phyloP scores from a whole-genome alignment of 2,329 filamentous ascomycete genomes.

The Ophiostoma sp. region DNA sequence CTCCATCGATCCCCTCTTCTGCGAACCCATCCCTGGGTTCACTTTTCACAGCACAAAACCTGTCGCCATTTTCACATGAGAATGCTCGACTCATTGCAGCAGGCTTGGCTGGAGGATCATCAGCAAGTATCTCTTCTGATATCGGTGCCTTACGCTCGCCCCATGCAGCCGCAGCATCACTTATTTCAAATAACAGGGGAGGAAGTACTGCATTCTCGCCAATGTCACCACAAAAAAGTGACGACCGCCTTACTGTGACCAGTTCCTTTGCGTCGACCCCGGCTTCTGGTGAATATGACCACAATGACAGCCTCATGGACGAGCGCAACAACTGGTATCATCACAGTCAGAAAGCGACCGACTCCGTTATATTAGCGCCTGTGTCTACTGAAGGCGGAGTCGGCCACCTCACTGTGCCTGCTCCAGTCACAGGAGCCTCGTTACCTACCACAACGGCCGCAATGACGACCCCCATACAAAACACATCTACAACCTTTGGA shows the following conservation, averaged over 20 bases:
- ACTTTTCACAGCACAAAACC: not conserved
- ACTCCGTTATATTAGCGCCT: conserved; percentile 9
- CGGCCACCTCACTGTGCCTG: not conserved
- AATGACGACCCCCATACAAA: not conserved
- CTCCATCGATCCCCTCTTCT: conserved; percentile 9
- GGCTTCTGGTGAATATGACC: conserved; percentile 4
- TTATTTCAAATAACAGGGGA: not conserved
- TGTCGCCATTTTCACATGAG: not conserved
- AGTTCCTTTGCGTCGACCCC: conserved; percentile 23
- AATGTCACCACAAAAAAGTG: not conserved
- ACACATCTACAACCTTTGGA: not conserved
- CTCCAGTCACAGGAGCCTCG: not conserved
- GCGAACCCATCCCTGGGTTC: conserved; percentile 20
- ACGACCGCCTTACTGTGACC: conserved; percentile 6
- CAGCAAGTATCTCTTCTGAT: not conserved
- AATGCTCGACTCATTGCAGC: not conserved
- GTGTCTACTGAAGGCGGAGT: not conserved
- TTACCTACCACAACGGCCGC: not conserved
- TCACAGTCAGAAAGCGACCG: not conserved
- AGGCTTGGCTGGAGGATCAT: not conserved
- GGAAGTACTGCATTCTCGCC: conserved; percentile 8
- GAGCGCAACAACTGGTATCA: conserved; percentile 22
- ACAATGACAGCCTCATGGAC: not conserved
- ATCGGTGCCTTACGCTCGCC: conserved; percentile 1
- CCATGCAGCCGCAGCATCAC: not conserved